Evolutionary conservation across 176 grass and related monocot genomes (phyloP).

Genomic region (Aegilops sharonensis): DNA sequence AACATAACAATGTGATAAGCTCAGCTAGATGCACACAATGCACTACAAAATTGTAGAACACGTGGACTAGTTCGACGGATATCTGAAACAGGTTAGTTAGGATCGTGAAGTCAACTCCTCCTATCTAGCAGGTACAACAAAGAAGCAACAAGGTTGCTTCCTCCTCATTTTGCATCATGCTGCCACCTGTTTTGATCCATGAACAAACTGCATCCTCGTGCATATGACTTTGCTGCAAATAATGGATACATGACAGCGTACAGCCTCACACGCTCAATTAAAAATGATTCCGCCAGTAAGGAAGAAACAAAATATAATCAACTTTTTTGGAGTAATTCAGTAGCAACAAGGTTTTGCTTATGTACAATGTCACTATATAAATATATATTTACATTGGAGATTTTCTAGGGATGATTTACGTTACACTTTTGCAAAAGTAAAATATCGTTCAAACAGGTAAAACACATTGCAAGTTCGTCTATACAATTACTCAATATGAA

Average conservation of each 20-base stretch:
- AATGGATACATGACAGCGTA: not conserved
- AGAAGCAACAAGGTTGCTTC: not conserved
- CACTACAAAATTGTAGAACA: not conserved
- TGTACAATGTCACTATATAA: not conserved
- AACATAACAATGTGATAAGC: constrained; percentile 9
- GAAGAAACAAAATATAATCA: constrained; percentile 33
- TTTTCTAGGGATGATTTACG: not conserved
- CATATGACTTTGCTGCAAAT: constrained; percentile 5
- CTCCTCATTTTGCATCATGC: not conserved
- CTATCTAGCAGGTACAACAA: not conserved
- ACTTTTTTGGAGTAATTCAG: constrained; percentile 24
- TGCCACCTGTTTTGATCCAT: not conserved
- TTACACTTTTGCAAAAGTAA: not conserved
- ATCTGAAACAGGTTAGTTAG: not conserved
- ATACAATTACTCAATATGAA: not conserved
- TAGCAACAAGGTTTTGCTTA: not conserved
- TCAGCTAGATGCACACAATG: not conserved
- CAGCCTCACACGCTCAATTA: not conserved
- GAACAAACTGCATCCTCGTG: not conserved
- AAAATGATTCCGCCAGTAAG: not conserved
- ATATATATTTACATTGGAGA: not conserved
- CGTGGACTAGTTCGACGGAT: not conserved
- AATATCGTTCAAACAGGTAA: not conserved
- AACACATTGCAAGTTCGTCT: not conserved
- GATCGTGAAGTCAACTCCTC: not conserved